These are phyloP conservation scores for Vitis vinifera DNA, from an alignment of 164 flowering plant species.

Conservation along the genomic window DNA sequence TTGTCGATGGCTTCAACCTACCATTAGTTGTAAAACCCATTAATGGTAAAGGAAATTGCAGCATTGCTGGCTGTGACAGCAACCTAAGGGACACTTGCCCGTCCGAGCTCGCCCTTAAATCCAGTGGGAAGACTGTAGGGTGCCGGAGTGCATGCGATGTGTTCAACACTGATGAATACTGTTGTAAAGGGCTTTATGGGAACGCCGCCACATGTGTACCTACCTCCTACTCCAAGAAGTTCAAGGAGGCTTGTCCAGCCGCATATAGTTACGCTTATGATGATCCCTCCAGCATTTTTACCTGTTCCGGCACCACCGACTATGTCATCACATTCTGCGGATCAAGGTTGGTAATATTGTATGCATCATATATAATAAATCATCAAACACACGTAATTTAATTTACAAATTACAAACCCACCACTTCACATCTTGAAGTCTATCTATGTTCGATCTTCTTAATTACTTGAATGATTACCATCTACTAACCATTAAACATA, in stretches of 20 bases:
- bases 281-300: constrained; percentile 79
- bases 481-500: no score
- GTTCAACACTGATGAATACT: constrained; percentile 77
- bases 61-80: constrained; percentile 64
- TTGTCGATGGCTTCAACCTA: constrained; percentile 87
- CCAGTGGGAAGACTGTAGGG: constrained; percentile 44
- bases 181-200: constrained; percentile 68
- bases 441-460: no score
- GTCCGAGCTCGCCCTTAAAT: constrained; percentile 56
- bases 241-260: constrained; percentile 78
- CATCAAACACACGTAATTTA: no score
- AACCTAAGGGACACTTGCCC: constrained; percentile 72
- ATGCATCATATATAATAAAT: no score
- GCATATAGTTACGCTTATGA: constrained; percentile 94
- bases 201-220: constrained; percentile 62
- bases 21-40: constrained; percentile 62
- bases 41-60: constrained; percentile 75
- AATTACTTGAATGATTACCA: no score
- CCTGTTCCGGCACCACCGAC: constrained; percentile 71
- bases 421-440: no score
- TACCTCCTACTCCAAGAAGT: constrained; percentile 70
- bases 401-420: no score
- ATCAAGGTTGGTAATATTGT: constrained; percentile 41
- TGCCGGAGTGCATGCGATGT: constrained; percentile 94
- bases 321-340: constrained; percentile 76